phyloP scores from a whole-genome alignment of 2,329 filamentous ascomycete genomes.

The Paraphoma chrysanthemicola region DNA sequence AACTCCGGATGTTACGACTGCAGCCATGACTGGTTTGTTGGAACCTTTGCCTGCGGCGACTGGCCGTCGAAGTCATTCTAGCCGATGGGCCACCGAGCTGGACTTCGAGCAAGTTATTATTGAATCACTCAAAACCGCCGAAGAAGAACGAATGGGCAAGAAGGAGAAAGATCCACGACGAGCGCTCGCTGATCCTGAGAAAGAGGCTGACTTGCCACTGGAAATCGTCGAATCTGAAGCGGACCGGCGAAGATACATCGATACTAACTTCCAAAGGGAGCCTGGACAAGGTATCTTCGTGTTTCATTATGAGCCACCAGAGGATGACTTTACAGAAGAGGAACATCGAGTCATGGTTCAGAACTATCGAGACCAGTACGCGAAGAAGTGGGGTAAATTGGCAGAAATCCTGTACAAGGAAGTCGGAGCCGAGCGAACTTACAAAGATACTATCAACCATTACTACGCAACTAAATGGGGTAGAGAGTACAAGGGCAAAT shows the following conservation, averaged over 20 bases:
- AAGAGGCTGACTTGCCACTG: conserved; percentile 76
- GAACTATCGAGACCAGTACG: conserved; percentile 71
- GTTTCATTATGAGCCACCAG: conserved; percentile 75
- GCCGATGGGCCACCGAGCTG: conserved; percentile 65
- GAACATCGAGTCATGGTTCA: conserved; percentile 76
- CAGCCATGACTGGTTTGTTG: conserved; percentile 34
- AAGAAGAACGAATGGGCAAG: conserved; percentile 73
- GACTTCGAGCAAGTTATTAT: conserved; percentile 76
- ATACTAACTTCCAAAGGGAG: conserved; percentile 70
- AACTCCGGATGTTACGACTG: conserved; percentile 56
- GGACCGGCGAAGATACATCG: conserved; percentile 65
- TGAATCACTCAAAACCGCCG: conserved; percentile 71
- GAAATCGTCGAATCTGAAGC: conserved; percentile 71
- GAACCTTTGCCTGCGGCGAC: conserved; percentile 35
- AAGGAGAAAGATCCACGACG: conserved; percentile 66
- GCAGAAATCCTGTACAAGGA: conserved; percentile 65
- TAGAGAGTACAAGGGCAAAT: conserved; percentile 77
- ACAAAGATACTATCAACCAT: conserved; percentile 82
- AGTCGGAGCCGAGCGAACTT: conserved; percentile 66
- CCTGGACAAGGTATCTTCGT: conserved; percentile 71
- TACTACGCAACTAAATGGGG: conserved; percentile 83
- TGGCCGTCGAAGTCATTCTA: conserved; percentile 39
- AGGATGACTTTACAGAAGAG: conserved; percentile 76
- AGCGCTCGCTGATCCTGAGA: conserved; percentile 75
- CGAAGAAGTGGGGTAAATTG: conserved; percentile 84